Percentiles rank a stretch among this genome's conserved stretches.
phyloP scores from a whole-genome alignment of 2,329 filamentous ascomycete genomes.

The Pyrenochaeta sp. region DNA sequence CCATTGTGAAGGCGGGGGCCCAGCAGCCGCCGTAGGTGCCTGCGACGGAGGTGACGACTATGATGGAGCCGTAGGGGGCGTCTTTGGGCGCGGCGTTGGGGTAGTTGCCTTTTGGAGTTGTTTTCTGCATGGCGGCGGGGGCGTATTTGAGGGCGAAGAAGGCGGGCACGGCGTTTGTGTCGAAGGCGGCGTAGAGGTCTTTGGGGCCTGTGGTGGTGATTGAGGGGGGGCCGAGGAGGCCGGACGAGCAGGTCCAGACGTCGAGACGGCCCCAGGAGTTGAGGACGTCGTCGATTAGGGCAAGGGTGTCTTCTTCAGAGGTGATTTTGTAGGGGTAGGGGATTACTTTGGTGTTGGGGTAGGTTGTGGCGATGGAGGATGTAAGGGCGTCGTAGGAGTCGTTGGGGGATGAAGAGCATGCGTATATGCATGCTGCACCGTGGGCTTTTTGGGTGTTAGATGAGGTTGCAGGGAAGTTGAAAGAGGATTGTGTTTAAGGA shows the following conservation, averaged over 20 bases:
- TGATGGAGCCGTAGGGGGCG: constrained; percentile 66
- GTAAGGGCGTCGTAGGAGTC: constrained; percentile 54
- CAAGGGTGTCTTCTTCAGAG: constrained; percentile 67
- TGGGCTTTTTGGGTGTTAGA: constrained; percentile 56
- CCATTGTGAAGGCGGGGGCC: constrained; percentile 69
- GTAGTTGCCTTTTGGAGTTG: constrained; percentile 62
- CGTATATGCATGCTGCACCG: constrained; percentile 70
- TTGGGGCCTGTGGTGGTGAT: constrained; percentile 64
- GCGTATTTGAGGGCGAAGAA: constrained; percentile 72
- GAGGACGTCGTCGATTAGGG: constrained; percentile 68
- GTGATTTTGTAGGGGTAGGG: constrained; percentile 66
- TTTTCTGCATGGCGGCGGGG: constrained; percentile 69
- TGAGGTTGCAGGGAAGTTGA: not conserved
- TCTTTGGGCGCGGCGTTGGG: constrained; percentile 68
- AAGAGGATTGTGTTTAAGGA: not conserved
- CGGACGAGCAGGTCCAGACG: constrained; percentile 67
- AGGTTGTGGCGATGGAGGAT: constrained; percentile 49
- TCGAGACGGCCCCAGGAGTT: constrained; percentile 65
- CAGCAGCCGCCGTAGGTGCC: constrained; percentile 65
- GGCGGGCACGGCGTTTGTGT: constrained; percentile 67
- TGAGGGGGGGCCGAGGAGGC: constrained; percentile 62
- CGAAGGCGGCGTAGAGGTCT: constrained; percentile 65
- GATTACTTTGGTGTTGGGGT: constrained; percentile 67
- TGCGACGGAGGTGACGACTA: constrained; percentile 67
- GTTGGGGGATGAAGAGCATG: constrained; percentile 57